Base-by-base conservation (phyloP, 108 stramenopile genomes). In the Skeletonema menzelii region DNA sequence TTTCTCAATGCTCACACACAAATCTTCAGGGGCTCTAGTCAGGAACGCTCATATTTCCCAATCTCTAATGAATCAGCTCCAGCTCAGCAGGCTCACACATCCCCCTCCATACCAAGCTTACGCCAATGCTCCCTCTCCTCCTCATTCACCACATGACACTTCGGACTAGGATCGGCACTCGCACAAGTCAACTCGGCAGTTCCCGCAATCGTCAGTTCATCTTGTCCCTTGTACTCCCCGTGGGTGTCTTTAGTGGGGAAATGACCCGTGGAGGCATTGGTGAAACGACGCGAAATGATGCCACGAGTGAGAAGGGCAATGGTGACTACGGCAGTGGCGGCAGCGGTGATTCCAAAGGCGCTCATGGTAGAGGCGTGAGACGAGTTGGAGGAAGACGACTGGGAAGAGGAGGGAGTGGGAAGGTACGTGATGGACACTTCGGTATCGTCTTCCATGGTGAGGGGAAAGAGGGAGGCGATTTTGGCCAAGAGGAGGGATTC, bases 71-170 rank as follows among this genome's bases (percentile, higher is more conserved):
- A n/a, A n/a, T n/a, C n/a, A n/a, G n/a, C n/a, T n/a, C n/a, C n/a
- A n/a, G n/a, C n/a, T n/a, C n/a, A n/a, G n/a, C n/a, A n/a, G n/a
- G n/a, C 44, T 46, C 44, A 46, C 44, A 46, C 15, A 46, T 46
- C 44, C 17, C 3, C 49, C 3, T 22, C 22, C 20, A 70, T 58
- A 3, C 34, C 31, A 27, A 58, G 27, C 57, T 58, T 37, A 17
- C 69, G 30, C 56, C 32, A 57, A 38, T 35, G 62, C 32, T 42
- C 63, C 47, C 49, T 62, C 42, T 72, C 72, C 20, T 64, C 62
- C n/a, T 72, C 72, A 8, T 61, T 62, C 72, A 72, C 44, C 30
- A 72, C 49, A 57, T 63, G 63, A 17, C 42, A 40, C 53, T 72
- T 72, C 8, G 59, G 59, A 35, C 59, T 55, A 11, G 62, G 8